phyloP scores from a whole-genome alignment of 208 protist species.

The Crithidia bombi region DNA sequence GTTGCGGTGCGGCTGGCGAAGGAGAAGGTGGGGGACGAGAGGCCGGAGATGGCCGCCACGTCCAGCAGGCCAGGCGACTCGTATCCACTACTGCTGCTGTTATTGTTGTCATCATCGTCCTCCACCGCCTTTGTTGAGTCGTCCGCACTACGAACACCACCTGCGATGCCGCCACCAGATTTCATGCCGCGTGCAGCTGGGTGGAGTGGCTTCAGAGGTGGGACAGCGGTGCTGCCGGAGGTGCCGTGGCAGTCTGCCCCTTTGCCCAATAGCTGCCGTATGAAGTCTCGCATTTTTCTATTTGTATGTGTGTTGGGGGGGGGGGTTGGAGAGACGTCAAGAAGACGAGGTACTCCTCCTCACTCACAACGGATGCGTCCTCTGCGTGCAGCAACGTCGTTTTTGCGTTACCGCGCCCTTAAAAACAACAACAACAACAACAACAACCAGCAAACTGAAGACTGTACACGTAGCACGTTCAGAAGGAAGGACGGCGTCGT shows the following conservation, averaged over 20 bases:
- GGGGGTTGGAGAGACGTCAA: too few species aligned
- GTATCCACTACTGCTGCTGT: slow-evolving; percentile 17
- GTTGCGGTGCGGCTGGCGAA: slow-evolving; percentile 1
- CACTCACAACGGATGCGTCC: neutral
- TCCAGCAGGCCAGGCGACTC: slow-evolving; percentile 10
- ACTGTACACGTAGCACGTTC: too few species aligned
- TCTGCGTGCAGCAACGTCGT: too few species aligned
- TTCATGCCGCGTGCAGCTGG: neutral
- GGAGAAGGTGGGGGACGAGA: neutral
- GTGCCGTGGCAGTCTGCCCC: neutral
- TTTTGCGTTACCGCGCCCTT: too few species aligned
- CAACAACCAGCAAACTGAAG: too few species aligned
- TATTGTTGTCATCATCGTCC: neutral
- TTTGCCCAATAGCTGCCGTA: neutral
- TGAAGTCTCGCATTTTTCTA: slow-evolving; percentile 4
- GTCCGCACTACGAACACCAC: neutral
- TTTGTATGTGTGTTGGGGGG: neutral
- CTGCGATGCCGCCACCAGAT: neutral
- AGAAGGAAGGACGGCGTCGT: too few species aligned
- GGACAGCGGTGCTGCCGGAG: neutral
- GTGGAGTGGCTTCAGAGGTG: neutral
- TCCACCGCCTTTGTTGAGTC: neutral
- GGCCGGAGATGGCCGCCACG: neutral
- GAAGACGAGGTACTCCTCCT: neutral
- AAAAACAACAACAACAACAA: slow-evolving; percentile 5